These are phyloP conservation scores for Amaranthus hypochondriacus DNA, from an alignment of 148 eudicot species.

Conservation along the genomic window DNA sequence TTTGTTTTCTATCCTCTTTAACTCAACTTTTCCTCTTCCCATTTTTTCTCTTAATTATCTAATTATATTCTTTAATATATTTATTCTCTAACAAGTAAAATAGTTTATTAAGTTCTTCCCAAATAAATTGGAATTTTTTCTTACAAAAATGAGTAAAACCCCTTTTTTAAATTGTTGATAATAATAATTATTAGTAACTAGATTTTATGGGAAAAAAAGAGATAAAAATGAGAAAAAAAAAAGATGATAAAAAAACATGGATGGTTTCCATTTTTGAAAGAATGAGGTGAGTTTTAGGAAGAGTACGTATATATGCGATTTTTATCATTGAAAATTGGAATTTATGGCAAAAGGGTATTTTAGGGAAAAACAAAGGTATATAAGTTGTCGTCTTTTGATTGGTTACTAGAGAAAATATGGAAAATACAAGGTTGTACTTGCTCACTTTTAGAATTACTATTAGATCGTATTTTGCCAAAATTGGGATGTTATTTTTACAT, in stretches of 20 bases:
- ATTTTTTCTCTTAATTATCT: slow-evolving; percentile 2
- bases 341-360: slow-evolving; percentile 6
- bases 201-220: neutral
- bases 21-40: slow-evolving; percentile 57
- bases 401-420: neutral
- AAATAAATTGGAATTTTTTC: neutral
- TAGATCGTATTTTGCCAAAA: slow-evolving; percentile 8
- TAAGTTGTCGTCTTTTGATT: slow-evolving; percentile 11
- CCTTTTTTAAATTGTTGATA: too few relatives aligned
- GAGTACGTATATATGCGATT: neutral
- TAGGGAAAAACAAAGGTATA: neutral
- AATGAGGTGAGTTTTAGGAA: neutral
- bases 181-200: neutral
- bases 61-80: neutral
- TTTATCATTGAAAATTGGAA: neutral
- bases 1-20: slow-evolving; percentile 60
- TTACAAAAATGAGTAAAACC: neutral
- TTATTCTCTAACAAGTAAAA: neutral
- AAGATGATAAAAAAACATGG: slow-evolving; percentile 21
- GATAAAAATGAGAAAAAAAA: neutral
- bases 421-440: neutral
- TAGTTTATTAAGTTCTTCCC: neutral
- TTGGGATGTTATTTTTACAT: neutral
- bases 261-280: slow-evolving; percentile 22
- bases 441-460: neutral